Evolutionary conservation across 192 early-diverging fungal species (phyloP), one percentile per base, ranked within the genome.

Genomic region (Pilaira anomala): DNA sequence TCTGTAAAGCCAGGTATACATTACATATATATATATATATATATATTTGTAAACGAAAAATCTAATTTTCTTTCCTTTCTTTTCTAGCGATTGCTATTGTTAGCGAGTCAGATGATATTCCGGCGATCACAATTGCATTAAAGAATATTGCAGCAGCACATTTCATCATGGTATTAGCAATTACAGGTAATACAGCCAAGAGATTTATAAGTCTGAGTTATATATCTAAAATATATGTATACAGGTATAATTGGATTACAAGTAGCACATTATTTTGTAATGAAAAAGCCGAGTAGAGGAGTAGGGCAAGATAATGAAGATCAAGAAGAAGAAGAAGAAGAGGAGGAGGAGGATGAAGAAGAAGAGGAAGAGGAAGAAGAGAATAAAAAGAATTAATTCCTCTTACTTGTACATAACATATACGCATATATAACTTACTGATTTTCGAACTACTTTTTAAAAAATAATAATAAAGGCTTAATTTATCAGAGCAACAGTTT

Each of bases 131-230:
- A 16, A 51, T 48, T 13, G 48, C 66, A 9, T 39, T 67, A 7
- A 67, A 67, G 48, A 60, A 60, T 42, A 67, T 67, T 36, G 66
- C 66, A 25, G 66, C 48, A 40, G 66, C 66, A 16, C 66, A 67
- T 33, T 60, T 60, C 51, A 60, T 67, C 49, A 67, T 67, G 45
- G 66, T 67, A 33, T 44, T 60, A n/a, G 66, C 66, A 12, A 60
- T 67, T 18, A 67, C 66, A 51, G 66, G 66, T 67, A 22, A 18
- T 36, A 4, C 14, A 2, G 7, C 9, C 7, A n/a, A n/a, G n/a
- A n/a, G n/a, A n/a, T n/a, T n/a, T n/a, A n/a, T n/a, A n/a, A n/a
- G n/a, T n/a, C n/a, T n/a, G n/a, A n/a, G n/a, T n/a, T n/a, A n/a
- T n/a, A n/a, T n/a, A n/a, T n/a, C n/a, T n/a, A n/a, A n/a, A n/a